Evolutionary conservation across 106 monocot species (phyloP).

Genomic region (Dendrobium huoshanense): DNA sequence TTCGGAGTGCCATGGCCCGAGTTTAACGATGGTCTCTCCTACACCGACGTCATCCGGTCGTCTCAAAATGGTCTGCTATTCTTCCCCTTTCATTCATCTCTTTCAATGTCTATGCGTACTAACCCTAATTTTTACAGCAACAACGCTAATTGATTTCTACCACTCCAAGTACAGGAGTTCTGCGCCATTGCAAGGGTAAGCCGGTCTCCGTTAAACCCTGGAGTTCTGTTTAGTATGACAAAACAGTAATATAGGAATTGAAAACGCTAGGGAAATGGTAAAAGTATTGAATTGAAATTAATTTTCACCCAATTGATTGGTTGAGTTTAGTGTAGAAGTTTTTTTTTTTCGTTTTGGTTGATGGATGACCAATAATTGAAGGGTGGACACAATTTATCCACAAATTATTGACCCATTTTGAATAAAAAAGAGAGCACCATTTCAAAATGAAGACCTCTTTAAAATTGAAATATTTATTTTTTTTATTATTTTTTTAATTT

Average conservation of each 20-base stretch:
- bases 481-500: no score
- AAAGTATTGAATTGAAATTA: background rate
- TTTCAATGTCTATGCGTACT: background rate
- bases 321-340: background rate
- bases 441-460: no score
- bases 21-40: constrained; percentile 47
- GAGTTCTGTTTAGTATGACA: background rate
- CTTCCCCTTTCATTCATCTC: background rate
- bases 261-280: background rate
- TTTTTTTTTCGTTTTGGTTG: background rate
- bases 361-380: background rate
- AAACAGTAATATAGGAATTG: background rate
- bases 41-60: constrained; percentile 37
- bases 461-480: no score
- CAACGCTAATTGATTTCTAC: constrained; percentile 70
- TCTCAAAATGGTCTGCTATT: constrained; percentile 14
- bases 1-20: constrained; percentile 66
- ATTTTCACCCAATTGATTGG: background rate
- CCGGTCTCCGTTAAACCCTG: background rate
- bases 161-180: constrained; percentile 56
- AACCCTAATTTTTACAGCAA: constrained; percentile 10
- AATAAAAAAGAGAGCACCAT: no score
- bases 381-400: background rate
- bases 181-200: constrained; percentile 61
- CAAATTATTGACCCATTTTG: no score